Evolutionary conservation across 805 yeast species (phyloP).

Genomic region (Saccharomycopsis microspora): DNA sequence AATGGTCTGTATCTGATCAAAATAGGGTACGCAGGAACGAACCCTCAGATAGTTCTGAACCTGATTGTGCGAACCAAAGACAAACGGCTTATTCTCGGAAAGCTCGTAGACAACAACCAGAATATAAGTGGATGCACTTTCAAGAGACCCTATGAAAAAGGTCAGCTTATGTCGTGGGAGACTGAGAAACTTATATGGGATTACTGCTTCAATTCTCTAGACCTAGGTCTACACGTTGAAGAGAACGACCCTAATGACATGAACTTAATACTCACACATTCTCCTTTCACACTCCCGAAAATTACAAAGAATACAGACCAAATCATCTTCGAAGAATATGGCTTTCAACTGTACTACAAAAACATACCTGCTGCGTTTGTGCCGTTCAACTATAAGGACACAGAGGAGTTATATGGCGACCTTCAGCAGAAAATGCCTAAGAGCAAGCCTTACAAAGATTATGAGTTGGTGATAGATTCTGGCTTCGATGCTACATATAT

Average conservation of each 20-base stretch:
- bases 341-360: conserved; percentile 59
- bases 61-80: conserved; percentile 67
- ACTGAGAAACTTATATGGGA: conserved; percentile 88
- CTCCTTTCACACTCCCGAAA: conserved; percentile 73
- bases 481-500: conserved; percentile 86
- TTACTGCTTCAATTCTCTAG: conserved; percentile 43
- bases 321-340: conserved; percentile 89
- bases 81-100: conserved; percentile 62
- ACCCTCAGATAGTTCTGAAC: conserved; percentile 51
- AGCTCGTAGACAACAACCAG: conserved; percentile 48
- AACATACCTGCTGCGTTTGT: conserved; percentile 49
- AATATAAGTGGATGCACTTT: conserved; percentile 67
- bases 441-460: conserved; percentile 32
- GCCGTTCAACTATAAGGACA: conserved; percentile 41
- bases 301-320: conserved; percentile 81
- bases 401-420: conserved; percentile 22
- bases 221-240: conserved; percentile 24
- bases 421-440: conserved; percentile 5
- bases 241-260: conserved; percentile 35
- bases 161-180: conserved; percentile 88
- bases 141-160: conserved; percentile 79
- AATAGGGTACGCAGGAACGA: conserved; percentile 37
- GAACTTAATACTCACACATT: conserved; percentile 63
- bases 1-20: conserved; percentile 85
- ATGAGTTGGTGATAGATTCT: conserved; percentile 71